Conservation (phyloP, 768 basidiomycete species). For the Panaeolus papilionaceus region DNA sequence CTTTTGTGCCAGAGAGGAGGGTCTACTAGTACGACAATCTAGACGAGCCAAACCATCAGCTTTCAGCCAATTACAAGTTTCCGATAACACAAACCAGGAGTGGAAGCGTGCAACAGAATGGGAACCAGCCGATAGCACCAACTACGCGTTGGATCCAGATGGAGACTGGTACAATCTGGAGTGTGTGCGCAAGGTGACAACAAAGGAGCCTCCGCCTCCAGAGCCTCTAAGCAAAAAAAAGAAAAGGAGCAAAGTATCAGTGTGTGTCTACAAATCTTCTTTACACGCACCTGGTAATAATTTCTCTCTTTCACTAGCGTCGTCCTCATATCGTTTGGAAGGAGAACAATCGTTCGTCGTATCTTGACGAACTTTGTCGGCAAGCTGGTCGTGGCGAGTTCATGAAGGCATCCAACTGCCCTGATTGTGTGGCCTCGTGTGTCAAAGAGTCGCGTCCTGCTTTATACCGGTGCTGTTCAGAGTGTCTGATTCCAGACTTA, state of each 20-base stretch:
- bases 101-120: too few species aligned
- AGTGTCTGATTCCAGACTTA: conserved; percentile 15
- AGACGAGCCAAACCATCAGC: neutral
- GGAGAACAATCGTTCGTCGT: conserved; percentile 1
- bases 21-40: neutral
- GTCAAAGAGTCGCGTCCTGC: neutral
- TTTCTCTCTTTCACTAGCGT: neutral
- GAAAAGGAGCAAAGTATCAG: conserved; percentile 18
- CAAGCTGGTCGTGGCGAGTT: conserved; percentile 18
- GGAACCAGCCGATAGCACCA: too few species aligned
- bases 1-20: neutral
- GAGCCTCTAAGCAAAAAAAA: neutral
- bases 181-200: neutral
- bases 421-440: neutral
- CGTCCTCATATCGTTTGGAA: conserved; percentile 19
- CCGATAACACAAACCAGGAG: neutral
- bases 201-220: neutral
- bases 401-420: neutral
- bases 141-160: too few species aligned
- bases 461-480: conserved; percentile 13
- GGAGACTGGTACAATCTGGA: conserved; percentile 14
- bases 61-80: neutral
- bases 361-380: conserved; percentile 16
- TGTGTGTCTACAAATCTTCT: neutral
- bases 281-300: neutral